These are phyloP conservation scores for Leccinum subrobustum DNA, from an alignment of 1,284 basidiomycete genomes.

Conservation along the genomic window DNA sequence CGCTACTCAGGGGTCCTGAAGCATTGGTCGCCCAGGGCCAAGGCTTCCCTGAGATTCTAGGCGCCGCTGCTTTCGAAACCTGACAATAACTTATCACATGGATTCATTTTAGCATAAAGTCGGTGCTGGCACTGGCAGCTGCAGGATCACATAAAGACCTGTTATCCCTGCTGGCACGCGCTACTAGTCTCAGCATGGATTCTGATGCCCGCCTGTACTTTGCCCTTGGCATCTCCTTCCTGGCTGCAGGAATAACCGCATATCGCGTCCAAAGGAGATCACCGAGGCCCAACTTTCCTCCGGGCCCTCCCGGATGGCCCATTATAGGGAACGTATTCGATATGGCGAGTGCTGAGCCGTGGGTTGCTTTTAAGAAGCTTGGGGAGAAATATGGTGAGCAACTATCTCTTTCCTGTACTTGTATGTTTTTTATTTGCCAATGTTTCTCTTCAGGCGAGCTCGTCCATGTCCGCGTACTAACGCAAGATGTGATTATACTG, in stretches of 20 bases:
- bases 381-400: neutral
- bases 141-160: neutral
- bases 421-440: neutral
- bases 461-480: neutral
- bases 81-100: neutral
- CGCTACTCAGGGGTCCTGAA: too few species aligned
- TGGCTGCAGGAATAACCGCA: neutral
- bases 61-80: too few species aligned
- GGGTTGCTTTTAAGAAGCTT: neutral
- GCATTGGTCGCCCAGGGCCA: too few species aligned
- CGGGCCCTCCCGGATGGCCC: neutral
- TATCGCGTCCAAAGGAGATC: neutral
- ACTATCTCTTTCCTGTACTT: neutral
- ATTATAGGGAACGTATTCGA: neutral
- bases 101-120: neutral
- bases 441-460: neutral
- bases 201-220: neutral
- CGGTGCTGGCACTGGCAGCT: neutral
- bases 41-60: too few species aligned
- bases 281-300: neutral
- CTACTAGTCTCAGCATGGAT: neutral
- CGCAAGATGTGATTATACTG: neutral
- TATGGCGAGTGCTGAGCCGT: neutral
- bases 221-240: too few species aligned
- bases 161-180: neutral